Base-by-base conservation (phyloP, 2,329 filamentous ascomycete species). In the Monilinia vaccinii-corymbosi region DNA sequence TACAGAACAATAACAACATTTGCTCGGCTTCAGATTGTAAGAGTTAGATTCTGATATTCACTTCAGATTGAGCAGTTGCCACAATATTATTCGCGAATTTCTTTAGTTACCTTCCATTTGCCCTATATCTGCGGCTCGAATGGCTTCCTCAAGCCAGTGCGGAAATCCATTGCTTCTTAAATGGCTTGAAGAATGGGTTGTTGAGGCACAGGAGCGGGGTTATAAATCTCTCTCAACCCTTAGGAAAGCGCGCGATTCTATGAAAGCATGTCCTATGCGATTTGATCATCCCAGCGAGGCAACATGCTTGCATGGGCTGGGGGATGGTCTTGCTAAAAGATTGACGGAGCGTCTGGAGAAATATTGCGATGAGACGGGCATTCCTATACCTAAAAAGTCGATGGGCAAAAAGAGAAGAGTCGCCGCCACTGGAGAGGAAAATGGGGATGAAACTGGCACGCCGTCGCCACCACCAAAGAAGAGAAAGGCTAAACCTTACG, bases 131-230 rank as follows among this genome's bases (percentile, higher is more conserved):
- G 4, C 28, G 2, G 8, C 42, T 32, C 4, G 16, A 45, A 60
- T 60, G 58, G 23, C 52, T 56, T 44, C 53, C 49, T 16, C 21
- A 16, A 25, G 18, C 34, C 63, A 68, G 56, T 71, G 69, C 44
- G 68, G 69, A 18, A 94, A 94, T 67, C 85, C 88, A 6, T 77
- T 89, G 45, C 78, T 91, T 10, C 78, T 92, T 13, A 75, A 76
- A 64, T 92, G 87, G 84, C 83, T 92, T 55, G 86, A 88, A 69
- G 87, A 91, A 75, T 91, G 86, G 87, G 80, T 87, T 53, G 86
- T 91, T 48, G 71, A 81, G 45, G 88, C 87, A 14, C 79, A 81
- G 52, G 83, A 89, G 21, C 91, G 89, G 70, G 87, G 86, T 25
- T 93, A 91, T 72, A 87, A 83, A 64, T 53, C 48, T 32, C 57